A percentile compares a stretch with the other conserved stretches of the same genome.
Conservation (phyloP, 140 eudicot species). For the Oenanthe javanica region DNA sequence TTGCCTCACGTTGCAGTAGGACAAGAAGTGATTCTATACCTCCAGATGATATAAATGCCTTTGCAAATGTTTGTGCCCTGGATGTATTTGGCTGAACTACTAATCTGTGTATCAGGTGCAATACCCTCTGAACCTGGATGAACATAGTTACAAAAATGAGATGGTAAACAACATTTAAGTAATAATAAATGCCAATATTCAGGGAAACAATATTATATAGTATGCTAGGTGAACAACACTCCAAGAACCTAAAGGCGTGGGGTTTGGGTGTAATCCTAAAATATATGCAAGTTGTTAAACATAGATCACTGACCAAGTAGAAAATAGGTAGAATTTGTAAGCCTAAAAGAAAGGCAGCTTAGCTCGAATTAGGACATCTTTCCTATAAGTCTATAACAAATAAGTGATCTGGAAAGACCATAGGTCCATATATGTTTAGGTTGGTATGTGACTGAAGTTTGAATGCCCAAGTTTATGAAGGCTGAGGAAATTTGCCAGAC, state of each 20-base stretch:
- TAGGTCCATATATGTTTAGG: background rate
- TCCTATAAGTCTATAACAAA: background rate
- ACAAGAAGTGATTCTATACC: conserved; percentile 98
- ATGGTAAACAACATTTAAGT: background rate
- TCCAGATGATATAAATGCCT: conserved; percentile 88
- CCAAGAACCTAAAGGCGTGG: no score
- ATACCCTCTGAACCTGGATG: conserved; percentile 86
- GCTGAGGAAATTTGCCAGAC: background rate
- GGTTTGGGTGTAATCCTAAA: no score
- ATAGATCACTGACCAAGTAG: background rate
- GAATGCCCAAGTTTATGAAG: background rate
- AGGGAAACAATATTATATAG: background rate
- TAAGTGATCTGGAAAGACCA: background rate
- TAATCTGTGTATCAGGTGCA: conserved; percentile 83
- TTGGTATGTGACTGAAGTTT: background rate
- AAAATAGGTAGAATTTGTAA: no score
- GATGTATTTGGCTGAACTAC: conserved; percentile 92
- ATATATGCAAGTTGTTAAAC: background rate
- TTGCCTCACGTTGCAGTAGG: conserved; percentile 88
- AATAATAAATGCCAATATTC: background rate
- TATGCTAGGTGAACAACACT: background rate
- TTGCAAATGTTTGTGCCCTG: conserved; percentile 84
- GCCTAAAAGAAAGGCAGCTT: background rate
- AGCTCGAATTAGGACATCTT: background rate
- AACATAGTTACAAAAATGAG: conserved; percentile 10